These are phyloP conservation scores for Macrolepiota dolichaula DNA, from an alignment of 768 basidiomycete genomes.

Conservation along the genomic window DNA sequence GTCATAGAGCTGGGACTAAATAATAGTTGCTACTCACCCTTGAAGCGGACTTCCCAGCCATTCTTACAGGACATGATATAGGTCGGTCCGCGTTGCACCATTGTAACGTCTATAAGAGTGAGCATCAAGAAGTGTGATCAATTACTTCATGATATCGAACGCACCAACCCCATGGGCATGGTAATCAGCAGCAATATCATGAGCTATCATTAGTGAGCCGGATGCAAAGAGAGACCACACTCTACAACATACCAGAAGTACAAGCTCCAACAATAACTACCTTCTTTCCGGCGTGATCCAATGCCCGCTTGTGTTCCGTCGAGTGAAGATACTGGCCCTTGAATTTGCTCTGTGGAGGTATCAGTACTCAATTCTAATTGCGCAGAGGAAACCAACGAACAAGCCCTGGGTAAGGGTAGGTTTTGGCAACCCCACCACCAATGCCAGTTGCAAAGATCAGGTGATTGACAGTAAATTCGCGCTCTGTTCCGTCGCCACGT, in stretches of 20 bases:
- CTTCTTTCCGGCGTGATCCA: slow-evolving; percentile 56
- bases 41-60: slow-evolving; percentile 27
- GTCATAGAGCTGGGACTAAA: neutral
- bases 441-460: slow-evolving; percentile 57
- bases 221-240: neutral
- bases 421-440: slow-evolving; percentile 38
- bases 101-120: slow-evolving; percentile 36
- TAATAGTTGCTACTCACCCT: slow-evolving; percentile 13
- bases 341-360: slow-evolving; percentile 25
- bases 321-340: slow-evolving; percentile 56
- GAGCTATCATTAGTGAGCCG: slow-evolving; percentile 19
- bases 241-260: slow-evolving; percentile 33
- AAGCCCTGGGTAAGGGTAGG: slow-evolving; percentile 28
- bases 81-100: slow-evolving; percentile 48
- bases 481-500: neutral
- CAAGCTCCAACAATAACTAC: slow-evolving; percentile 67
- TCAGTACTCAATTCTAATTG: neutral
- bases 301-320: slow-evolving; percentile 41
- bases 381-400: neutral
- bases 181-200: slow-evolving; percentile 39
- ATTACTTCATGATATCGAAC: slow-evolving; percentile 25
- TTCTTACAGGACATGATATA: slow-evolving; percentile 48
- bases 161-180: slow-evolving; percentile 29
- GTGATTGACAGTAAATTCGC: slow-evolving; percentile 44
- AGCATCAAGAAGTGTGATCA: slow-evolving; percentile 22